Percentiles rank a stretch among this genome's conserved stretches.
phyloP scores from a whole-genome alignment of 306 rosid species.

The Cucumis cinereus region DNA sequence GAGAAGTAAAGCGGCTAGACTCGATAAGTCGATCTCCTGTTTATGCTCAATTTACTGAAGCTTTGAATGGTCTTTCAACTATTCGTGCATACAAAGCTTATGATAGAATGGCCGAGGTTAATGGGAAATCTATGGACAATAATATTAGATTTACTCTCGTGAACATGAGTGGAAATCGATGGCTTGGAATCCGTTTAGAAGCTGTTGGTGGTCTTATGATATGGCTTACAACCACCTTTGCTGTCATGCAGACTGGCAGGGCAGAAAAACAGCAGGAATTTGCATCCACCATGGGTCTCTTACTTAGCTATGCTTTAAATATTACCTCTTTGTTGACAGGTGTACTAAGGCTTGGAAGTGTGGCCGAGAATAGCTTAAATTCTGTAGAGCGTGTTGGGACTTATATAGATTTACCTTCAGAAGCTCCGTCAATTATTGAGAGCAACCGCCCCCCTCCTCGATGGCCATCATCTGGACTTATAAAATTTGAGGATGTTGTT shows the following conservation, averaged over 20 bases:
- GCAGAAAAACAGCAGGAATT: conserved; percentile 32
- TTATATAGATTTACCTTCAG: conserved; percentile 73
- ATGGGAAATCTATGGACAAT: conserved; percentile 35
- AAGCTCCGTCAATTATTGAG: conserved; percentile 28
- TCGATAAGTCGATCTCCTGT: conserved; percentile 90
- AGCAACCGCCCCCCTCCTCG: conserved; percentile 32
- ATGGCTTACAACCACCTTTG: conserved; percentile 41
- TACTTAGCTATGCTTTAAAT: conserved; percentile 72
- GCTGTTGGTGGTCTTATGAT: conserved; percentile 36
- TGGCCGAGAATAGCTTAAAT: conserved; percentile 36
- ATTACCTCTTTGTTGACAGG: conserved; percentile 65
- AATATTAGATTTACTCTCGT: conserved; percentile 30
- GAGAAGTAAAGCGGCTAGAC: conserved; percentile 89
- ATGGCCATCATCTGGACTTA: conserved; percentile 37
- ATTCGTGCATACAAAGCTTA: conserved; percentile 91
- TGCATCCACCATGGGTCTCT: conserved; percentile 41
- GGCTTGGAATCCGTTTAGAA: conserved; percentile 39
- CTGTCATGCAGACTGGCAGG: conserved; percentile 39
- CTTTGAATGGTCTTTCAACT: conserved; percentile 71
- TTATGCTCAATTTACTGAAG: conserved; percentile 95
- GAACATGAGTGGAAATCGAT: conserved; percentile 34
- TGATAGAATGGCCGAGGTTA: conserved; percentile 79
- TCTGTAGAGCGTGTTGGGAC: conserved; percentile 80
- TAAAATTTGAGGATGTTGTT: conserved; percentile 28
- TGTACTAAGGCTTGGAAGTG: conserved; percentile 62